A percentile compares a stretch with the other conserved stretches of the same genome.
Conservation (phyloP, 2,329 filamentous ascomycete species). For the Neonectria neomacrospora region DNA sequence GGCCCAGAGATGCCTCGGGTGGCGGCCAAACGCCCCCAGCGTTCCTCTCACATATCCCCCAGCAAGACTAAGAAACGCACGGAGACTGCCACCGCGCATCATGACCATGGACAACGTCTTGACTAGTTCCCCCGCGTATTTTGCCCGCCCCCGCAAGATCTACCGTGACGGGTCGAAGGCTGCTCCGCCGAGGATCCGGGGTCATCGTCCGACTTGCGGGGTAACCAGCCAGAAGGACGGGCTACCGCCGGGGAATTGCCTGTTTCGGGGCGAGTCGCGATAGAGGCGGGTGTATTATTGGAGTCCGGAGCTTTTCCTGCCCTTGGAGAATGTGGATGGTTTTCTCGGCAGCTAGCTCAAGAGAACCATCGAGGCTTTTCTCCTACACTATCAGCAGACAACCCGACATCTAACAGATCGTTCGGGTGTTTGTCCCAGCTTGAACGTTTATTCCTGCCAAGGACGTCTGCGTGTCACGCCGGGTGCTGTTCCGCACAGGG, state of each 20-base stretch:
- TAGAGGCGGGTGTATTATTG: constrained; percentile 25
- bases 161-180: constrained; percentile 26
- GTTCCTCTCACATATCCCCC: neutral
- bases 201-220: constrained; percentile 41
- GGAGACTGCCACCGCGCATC: neutral
- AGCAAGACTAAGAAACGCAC: neutral
- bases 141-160: constrained; percentile 40
- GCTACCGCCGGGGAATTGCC: constrained; percentile 37
- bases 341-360: constrained; percentile 12
- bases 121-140: constrained; percentile 12
- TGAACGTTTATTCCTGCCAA: neutral
- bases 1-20: constrained; percentile 40
- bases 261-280: constrained; percentile 39
- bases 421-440: constrained; percentile 5
- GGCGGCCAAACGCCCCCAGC: constrained; percentile 26
- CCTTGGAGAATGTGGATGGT: constrained; percentile 6
- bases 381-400: constrained; percentile 3
- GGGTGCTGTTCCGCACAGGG: neutral
- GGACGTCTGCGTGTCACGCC: neutral
- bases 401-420: neutral
- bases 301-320: neutral
- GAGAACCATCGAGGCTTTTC: neutral
- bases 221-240: constrained; percentile 27
- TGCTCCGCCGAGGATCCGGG: constrained; percentile 29
- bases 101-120: constrained; percentile 3